Evolutionary conservation across 208 protist genomes (phyloP), one percentile per base, ranked within the genome.

Genomic region (Wallacemonas sp.): DNA sequence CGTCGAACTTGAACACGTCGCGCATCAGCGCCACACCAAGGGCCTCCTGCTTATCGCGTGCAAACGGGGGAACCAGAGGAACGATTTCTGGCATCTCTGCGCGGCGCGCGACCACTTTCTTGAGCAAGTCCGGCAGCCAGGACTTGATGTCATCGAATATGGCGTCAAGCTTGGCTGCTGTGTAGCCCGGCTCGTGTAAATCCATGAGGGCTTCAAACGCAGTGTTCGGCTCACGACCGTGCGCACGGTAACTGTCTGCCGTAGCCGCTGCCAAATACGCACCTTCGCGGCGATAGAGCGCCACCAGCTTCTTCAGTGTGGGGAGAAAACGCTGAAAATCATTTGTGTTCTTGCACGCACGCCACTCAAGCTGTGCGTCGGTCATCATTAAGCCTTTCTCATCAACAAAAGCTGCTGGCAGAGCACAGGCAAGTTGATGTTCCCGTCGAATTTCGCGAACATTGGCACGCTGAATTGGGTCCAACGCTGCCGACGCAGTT

Each of bases 151-250:
- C 59, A 2, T 60, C 63, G 70, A 91, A 93, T 17, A 84, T 62
- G 2, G 34, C 46, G 44, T 90, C 75, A 24, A 94, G 47, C 30
- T 46, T 61, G 17, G 68, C 61, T 2, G 79, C 45, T n/a, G 80
- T 66, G 62, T 93, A 75, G 19, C 81, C 85, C 11, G 84, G 84
- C 49, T 96, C 86, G 64, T 76, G 90, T 19, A 77, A 24, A 36
- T 92, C 53, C 5, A 93, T 34, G 2, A 89, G 70, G 1, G 78
- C 70, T 55, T 94, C 82, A 45, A 89, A 94, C 1, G 73, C 67
- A 2, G 61, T 47, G 44, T 72, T 68, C 0, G 69, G 55, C n/a
- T 66, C 60, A 2, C 30, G 62, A 19, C 63, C 66, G 24, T 68
- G 56, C 11, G 51, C 24, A 11, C n/a, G 17, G 26, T 39, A 8